These are phyloP conservation scores for Chlamydomonas sp. DNA, from an alignment of 139 green algal species.

Conservation along the genomic window DNA sequence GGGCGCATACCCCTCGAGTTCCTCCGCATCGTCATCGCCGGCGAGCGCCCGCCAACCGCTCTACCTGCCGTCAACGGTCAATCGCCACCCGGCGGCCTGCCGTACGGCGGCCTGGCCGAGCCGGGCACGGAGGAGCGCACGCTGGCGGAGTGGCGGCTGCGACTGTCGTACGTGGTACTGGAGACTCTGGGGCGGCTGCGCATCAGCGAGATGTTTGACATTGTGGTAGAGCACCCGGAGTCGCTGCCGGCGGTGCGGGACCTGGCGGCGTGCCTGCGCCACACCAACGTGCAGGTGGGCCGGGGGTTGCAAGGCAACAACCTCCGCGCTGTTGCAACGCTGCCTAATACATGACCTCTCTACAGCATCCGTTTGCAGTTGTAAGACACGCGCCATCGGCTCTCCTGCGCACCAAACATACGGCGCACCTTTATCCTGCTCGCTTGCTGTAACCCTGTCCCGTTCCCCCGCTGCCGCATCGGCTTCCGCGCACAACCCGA, in stretches of 20 bases:
- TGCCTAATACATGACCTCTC: too few species aligned
- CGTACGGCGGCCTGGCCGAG: conserved; percentile 13
- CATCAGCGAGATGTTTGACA: conserved; percentile 90
- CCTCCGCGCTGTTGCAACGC: too few species aligned
- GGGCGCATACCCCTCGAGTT: conserved; percentile 65
- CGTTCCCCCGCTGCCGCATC: background rate
- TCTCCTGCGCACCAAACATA: background rate
- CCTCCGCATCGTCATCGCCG: conserved; percentile 59
- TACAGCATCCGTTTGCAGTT: background rate
- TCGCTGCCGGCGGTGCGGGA: conserved; percentile 71
- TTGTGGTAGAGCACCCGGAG: conserved; percentile 88
- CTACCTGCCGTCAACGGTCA: background rate
- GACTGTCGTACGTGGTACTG: conserved; percentile 78
- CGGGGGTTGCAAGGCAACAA: too few species aligned
- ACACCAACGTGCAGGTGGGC: conserved; percentile 72
- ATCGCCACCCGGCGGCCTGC: background rate
- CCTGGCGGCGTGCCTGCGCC: conserved; percentile 76
- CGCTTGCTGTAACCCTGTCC: background rate
- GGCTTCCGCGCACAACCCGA: background rate
- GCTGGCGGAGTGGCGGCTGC: conserved; percentile 69
- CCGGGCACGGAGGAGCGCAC: conserved; percentile 5
- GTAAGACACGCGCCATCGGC: conserved; percentile 9
- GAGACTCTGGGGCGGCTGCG: conserved; percentile 77
- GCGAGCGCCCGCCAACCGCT: background rate
- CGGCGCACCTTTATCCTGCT: too few species aligned